Evolutionary conservation across 129 eudicot genomes (phyloP).

Genomic region (Saposhnikovia divaricata): DNA sequence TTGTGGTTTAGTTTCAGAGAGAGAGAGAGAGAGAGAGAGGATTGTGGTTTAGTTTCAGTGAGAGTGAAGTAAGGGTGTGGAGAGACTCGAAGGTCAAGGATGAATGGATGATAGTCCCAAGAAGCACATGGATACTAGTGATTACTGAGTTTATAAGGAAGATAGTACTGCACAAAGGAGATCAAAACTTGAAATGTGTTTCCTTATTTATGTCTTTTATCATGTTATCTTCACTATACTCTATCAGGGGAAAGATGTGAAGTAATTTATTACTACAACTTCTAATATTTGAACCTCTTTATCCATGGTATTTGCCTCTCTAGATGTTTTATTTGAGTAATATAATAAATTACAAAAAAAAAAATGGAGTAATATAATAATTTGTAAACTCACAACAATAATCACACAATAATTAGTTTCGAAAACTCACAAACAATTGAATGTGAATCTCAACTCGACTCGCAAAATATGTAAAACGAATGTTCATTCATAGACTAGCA

Average conservation of each 20-base stretch:
- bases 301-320: neutral
- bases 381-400: too few relatives aligned
- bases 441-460: too few relatives aligned
- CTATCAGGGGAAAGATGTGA: neutral
- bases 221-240: neutral
- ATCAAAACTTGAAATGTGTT: neutral
- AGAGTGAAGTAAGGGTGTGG: slow-evolving; percentile 1
- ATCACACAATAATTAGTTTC: too few relatives aligned
- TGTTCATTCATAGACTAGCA: too few relatives aligned
- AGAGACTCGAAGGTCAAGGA: neutral
- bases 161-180: slow-evolving; percentile 5
- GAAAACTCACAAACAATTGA: too few relatives aligned
- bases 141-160: neutral
- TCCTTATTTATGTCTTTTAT: neutral
- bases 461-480: too few relatives aligned
- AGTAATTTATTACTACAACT: neutral
- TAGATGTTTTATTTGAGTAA: neutral
- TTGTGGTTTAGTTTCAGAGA: neutral
- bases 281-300: neutral
- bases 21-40: neutral
- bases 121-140: slow-evolving; percentile 6
- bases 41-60: slow-evolving; percentile 4
- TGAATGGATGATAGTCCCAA: neutral
- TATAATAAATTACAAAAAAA: too few relatives aligned
- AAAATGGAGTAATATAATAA: too few relatives aligned